phyloP scores from a whole-genome alignment of 1,284 basidiomycete species.

The Ustilago tritici region DNA sequence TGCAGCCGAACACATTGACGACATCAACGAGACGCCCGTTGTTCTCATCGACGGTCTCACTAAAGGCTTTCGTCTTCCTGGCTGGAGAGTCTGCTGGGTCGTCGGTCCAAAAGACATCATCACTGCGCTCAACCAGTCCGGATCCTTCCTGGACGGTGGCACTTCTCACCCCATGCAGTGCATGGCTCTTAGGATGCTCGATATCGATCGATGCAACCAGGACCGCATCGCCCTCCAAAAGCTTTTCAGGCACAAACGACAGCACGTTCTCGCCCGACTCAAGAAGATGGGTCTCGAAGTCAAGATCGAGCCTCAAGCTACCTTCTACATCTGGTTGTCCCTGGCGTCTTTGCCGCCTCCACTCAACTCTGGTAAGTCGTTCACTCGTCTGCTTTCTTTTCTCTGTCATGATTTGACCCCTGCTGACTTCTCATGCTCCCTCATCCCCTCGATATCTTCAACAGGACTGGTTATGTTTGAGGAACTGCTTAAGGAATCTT shows the following conservation, averaged over 20 bases:
- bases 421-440: not conserved
- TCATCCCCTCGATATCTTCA: not conserved
- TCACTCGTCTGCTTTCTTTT: not conserved
- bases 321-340: constrained; percentile 88
- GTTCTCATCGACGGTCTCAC: constrained; percentile 92
- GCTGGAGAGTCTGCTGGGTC: constrained; percentile 82
- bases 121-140: constrained; percentile 56
- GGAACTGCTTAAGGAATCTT: constrained; percentile 88
- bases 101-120: constrained; percentile 73
- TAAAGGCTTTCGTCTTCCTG: constrained; percentile 75
- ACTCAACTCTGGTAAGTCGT: constrained; percentile 79
- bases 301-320: constrained; percentile 70
- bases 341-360: constrained; percentile 81
- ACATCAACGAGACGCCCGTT: constrained; percentile 84
- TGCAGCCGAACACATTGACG: constrained; percentile 82
- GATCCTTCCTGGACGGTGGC: constrained; percentile 59
- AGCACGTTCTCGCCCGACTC: constrained; percentile 87
- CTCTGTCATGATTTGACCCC: not conserved
- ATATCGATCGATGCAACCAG: constrained; percentile 74
- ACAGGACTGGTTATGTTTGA: constrained; percentile 85
- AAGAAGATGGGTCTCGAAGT: constrained; percentile 74
- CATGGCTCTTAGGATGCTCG: constrained; percentile 59
- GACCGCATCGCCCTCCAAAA: constrained; percentile 76
- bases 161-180: constrained; percentile 60
- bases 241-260: constrained; percentile 90